Base-by-base conservation (phyloP, 202 grass and related monocot species). In the Hordeum pubiflorum region DNA sequence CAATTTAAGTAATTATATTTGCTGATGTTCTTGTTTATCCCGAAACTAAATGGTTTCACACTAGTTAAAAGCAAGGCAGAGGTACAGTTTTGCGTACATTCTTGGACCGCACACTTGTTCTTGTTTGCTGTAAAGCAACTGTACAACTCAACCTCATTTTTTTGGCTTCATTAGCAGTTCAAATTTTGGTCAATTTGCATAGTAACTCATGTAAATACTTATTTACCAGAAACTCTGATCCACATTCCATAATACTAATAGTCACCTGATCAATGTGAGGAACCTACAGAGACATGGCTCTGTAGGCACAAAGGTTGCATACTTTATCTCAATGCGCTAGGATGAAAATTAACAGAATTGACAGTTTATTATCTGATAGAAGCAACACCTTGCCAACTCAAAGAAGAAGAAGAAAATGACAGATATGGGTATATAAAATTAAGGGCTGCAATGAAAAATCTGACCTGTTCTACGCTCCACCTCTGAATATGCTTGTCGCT, bases 381-480 rank as follows among this genome's bases (percentile, higher is more conserved):
- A n/a, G 74, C 64, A 11, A 74, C 13, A 78, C 31, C 32, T 74
- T 56, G 46, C n/a, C 52, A 58, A 58, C n/a, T 58, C 55, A 39
- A 59, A 59, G 12, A 24, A 24, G 3, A 78, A 79, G 60, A 37
- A 66, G 43, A 55, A 69, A 76, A 36, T 22, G 7, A 29, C 14
- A 32, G 2, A 52, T 60, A 36, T 39, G 17, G 26, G 63, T 50
- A 6, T 26, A 64, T 46, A 48, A 79, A 78, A 79, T 34, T 36
- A 48, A 43, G 32, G 11, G 13, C n/a, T 11, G 36, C 38, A 79
- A 26, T 77, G 22, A 46, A 64, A 62, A 60, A 72, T 77, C 10
- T 2, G 36, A 93, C 93, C 91, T 77, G 88, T 86, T 72, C 63
- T 90, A 72, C n/a, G 73, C 79, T 87, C 82, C 55, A 88, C 82